phyloP scores from a whole-genome alignment of 129 eudicot species.

The Oenanthe sinensis region DNA sequence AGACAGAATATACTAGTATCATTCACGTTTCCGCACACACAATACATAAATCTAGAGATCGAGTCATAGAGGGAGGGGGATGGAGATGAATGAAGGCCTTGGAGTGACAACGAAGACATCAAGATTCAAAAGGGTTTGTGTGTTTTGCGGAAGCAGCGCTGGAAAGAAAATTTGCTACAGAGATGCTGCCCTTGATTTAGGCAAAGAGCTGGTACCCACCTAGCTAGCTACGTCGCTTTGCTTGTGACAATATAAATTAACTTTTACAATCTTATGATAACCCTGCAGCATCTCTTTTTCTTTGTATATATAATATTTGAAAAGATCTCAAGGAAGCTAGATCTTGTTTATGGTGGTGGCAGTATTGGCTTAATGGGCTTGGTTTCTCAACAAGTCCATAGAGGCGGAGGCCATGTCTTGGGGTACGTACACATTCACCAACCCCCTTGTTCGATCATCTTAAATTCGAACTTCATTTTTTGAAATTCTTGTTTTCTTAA shows the following conservation, averaged over 20 bases:
- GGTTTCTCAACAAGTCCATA: conserved; percentile 52
- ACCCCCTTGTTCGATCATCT: too few species aligned
- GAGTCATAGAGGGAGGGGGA: neutral
- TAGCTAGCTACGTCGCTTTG: too few species aligned
- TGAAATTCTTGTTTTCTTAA: neutral
- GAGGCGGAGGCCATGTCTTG: conserved; percentile 58
- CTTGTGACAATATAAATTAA: too few species aligned
- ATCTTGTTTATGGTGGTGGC: conserved; percentile 73
- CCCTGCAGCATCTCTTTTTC: too few species aligned
- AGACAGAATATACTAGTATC: too few species aligned
- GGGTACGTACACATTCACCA: conserved; percentile 28
- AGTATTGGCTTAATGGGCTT: conserved; percentile 65
- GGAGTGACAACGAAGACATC: conserved; percentile 12
- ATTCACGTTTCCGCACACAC: too few species aligned
- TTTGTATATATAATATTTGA: too few species aligned
- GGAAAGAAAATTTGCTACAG: conserved; percentile 55
- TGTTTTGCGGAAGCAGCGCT: conserved; percentile 59
- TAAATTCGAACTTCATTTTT: too few species aligned
- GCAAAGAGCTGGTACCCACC: conserved; percentile 44
- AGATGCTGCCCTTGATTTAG: conserved; percentile 63
- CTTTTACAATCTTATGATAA: too few species aligned
- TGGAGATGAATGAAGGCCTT: conserved; percentile 23
- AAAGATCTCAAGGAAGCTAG: conserved; percentile 50
- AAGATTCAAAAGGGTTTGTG: conserved; percentile 65
- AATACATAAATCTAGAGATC: too few species aligned